Percentiles rank a stretch among this genome's conserved stretches.
phyloP scores from a whole-genome alignment of 768 basidiomycete genomes.

The Panus rudis region DNA sequence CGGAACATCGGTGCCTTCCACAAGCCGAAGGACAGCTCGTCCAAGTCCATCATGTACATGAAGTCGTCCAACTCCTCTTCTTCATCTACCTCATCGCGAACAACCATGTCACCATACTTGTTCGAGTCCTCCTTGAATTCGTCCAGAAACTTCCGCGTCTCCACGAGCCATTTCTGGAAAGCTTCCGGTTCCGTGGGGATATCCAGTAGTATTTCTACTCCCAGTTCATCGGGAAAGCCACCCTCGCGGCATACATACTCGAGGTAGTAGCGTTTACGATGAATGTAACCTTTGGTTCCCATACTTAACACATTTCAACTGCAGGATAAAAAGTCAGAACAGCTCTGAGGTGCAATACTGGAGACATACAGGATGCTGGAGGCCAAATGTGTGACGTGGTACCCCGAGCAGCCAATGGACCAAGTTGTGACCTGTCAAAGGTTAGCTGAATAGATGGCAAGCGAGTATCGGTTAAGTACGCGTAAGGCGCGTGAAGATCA shows the following conservation, averaged over 20 bases:
- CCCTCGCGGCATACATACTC: no score
- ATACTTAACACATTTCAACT: neutral
- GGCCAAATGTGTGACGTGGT: no score
- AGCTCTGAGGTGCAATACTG: no score
- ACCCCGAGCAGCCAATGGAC: no score
- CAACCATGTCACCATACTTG: neutral
- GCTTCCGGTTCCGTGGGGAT: conserved; percentile 2
- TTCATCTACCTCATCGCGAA: neutral
- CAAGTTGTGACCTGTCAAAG: no score
- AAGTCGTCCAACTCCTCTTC: neutral
- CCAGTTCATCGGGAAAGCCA: conserved; percentile 1
- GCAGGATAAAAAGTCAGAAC: no score
- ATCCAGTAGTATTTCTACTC: neutral
- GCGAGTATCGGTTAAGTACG: no score
- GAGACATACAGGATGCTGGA: no score
- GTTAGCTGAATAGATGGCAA: no score
- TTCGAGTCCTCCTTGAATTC: neutral
- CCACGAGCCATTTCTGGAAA: neutral
- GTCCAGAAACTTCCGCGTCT: neutral
- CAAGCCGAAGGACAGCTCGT: neutral
- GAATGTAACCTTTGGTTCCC: conserved; percentile 1
- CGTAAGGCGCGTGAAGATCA: no score
- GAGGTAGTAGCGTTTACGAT: conserved; percentile 1
- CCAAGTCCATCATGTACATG: conserved; percentile 3
- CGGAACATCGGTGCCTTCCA: neutral